A percentile compares a stretch with the other conserved stretches of the same genome.
These are phyloP conservation scores for Alternaria arborescens DNA, from an alignment of 2,329 filamentous ascomycete genomes.

Conservation along the genomic window DNA sequence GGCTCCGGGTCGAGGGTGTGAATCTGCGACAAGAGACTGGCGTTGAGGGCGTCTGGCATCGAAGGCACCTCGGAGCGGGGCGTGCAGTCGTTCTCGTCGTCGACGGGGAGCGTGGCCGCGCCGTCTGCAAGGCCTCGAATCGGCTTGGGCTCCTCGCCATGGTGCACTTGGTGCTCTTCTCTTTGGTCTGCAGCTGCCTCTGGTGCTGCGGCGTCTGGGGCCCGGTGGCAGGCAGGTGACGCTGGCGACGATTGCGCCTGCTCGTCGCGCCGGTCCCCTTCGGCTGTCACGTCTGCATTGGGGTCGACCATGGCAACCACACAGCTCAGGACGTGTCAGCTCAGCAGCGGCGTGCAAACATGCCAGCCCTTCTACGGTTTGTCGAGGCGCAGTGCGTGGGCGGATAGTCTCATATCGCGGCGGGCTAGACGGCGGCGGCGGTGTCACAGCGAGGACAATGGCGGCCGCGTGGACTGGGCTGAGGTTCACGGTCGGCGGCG, in stretches of 20 bases:
- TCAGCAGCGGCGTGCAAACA: slow-evolving; percentile 44
- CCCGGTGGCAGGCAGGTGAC: slow-evolving; percentile 31
- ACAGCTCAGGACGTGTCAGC: slow-evolving; percentile 37
- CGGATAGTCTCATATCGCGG: slow-evolving; percentile 42
- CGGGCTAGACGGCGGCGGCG: slow-evolving; percentile 6
- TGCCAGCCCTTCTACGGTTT: slow-evolving; percentile 33
- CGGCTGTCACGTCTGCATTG: slow-evolving; percentile 35
- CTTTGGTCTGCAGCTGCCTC: slow-evolving; percentile 16
- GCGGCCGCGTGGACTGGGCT: slow-evolving; percentile 3
- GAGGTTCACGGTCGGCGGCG: slow-evolving; percentile 1
- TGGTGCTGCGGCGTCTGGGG: slow-evolving; percentile 17
- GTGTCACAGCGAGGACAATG: slow-evolving; percentile 7
- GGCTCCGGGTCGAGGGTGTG: slow-evolving; percentile 40
- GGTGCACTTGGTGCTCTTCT: background rate
- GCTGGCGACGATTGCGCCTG: slow-evolving; percentile 24
- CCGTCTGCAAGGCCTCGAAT: slow-evolving; percentile 10
- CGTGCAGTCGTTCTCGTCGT: slow-evolving; percentile 49
- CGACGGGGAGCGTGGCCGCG: background rate
- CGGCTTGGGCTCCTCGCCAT: slow-evolving; percentile 18
- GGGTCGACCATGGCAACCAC: slow-evolving; percentile 42
- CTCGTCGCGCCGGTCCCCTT: slow-evolving; percentile 23
- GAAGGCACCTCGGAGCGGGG: slow-evolving; percentile 53
- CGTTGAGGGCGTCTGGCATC: slow-evolving; percentile 33
- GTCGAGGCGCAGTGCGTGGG: slow-evolving; percentile 22
- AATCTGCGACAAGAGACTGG: slow-evolving; percentile 28